Conservation (phyloP, 495 filamentous ascomycete genomes). For the Penicillium egyptiacum region DNA sequence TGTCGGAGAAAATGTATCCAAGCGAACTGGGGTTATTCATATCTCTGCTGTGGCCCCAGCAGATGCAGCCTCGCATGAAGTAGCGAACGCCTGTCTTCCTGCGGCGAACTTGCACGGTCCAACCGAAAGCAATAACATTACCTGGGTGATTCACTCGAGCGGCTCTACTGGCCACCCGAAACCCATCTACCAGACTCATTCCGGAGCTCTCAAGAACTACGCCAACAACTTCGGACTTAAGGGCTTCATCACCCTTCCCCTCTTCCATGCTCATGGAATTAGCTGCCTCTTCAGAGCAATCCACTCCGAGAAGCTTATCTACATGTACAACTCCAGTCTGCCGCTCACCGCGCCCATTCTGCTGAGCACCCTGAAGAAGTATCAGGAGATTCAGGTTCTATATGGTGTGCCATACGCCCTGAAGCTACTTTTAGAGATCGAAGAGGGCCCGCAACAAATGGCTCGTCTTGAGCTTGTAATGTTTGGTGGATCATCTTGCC, state of each 20-base stretch:
- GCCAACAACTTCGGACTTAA: slow-evolving; percentile 38
- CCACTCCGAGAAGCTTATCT: slow-evolving; percentile 38
- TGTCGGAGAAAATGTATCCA: slow-evolving; percentile 16
- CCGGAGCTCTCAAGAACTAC: slow-evolving; percentile 41
- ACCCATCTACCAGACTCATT: slow-evolving; percentile 45
- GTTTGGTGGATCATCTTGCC: slow-evolving; percentile 49
- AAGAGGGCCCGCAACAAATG: slow-evolving; percentile 40
- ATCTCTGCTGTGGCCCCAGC: background rate
- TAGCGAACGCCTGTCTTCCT: slow-evolving; percentile 11
- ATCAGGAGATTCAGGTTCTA: slow-evolving; percentile 40
- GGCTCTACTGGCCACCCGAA: slow-evolving; percentile 44
- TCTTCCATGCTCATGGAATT: slow-evolving; percentile 54
- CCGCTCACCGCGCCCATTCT: slow-evolving; percentile 44
- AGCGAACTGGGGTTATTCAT: slow-evolving; percentile 14
- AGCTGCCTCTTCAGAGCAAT: slow-evolving; percentile 50
- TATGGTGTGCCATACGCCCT: slow-evolving; percentile 50
- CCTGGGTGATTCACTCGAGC: slow-evolving; percentile 47
- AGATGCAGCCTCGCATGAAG: slow-evolving; percentile 11
- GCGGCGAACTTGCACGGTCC: slow-evolving; percentile 20
- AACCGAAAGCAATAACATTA: slow-evolving; percentile 25
- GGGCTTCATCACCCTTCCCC: slow-evolving; percentile 52
- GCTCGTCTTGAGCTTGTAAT: slow-evolving; percentile 45
- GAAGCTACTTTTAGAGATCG: slow-evolving; percentile 47
- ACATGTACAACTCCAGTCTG: slow-evolving; percentile 46
- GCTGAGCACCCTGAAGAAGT: slow-evolving; percentile 37